Evolutionary conservation across 2,329 filamentous ascomycete genomes (phyloP), one percentile per base, ranked within the genome.

Genomic region (Fusarium sp.): DNA sequence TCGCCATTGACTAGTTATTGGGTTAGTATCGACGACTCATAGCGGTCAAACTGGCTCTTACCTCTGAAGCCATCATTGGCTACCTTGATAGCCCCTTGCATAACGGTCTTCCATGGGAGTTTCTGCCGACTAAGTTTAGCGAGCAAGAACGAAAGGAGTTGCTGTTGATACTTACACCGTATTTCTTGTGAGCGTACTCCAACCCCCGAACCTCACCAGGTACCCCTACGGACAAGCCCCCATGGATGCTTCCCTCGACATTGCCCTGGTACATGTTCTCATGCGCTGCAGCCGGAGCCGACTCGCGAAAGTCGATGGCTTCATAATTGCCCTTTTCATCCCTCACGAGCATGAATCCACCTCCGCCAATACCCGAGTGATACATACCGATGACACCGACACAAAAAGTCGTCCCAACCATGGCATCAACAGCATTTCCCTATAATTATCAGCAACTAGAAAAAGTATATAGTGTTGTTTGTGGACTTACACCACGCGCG

Each of bases 271-370:
- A 98, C 95, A 98, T 98, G 74, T 96, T 88, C 78, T 93, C 84
- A 69, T 85, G 89, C 0, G 93, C 92, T 0, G 92, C 91, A 0
- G 90, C 91, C 0, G 95, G 95, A 0, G 95, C 95, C 0, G 91
- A 89, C 78, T 98, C 95, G 50, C 95, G 86, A 76, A 97, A 98
- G 79, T 98, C 95, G 71, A 98, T 89, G 63, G 90, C 90, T 76
- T 97, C 93, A 76, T 94, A 96, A 16, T 83, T 83, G n/a, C 93
- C 93, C 63, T 92, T 83, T 14, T 87, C 81, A 33, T 88, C 85
- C 51, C 92, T 89, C 5, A 97, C 87, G 5, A 97, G 84, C 85
- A 93, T 91, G 80, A 98, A 98, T 2, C 95, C 95, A 40, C 95
- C 95, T 6, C 95, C 95, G 18, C 92, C 94, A 64, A 97, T 91